Conservation (phyloP, 768 basidiomycete species). For the Rhodotorula toruloides region DNA sequence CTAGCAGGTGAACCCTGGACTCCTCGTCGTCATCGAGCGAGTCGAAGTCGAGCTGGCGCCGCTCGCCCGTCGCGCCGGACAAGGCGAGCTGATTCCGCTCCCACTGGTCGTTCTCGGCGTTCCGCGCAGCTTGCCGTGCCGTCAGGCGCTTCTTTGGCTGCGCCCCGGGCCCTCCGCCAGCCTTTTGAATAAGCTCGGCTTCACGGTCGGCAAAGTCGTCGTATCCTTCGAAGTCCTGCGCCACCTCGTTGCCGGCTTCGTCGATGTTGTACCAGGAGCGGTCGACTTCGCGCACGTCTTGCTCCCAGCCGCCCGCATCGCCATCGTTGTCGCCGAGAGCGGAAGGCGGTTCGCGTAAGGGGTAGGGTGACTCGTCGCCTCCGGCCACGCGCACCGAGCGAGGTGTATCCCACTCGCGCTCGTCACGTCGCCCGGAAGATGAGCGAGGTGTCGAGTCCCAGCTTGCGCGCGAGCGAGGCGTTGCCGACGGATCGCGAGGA, state of each 20-base stretch:
- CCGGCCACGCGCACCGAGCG: constrained; percentile 30
- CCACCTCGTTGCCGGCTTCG: constrained; percentile 71
- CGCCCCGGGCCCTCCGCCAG: constrained; percentile 26
- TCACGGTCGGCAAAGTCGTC: constrained; percentile 62
- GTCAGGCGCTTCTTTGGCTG: constrained; percentile 74
- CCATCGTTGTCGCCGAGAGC: constrained; percentile 4
- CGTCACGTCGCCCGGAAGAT: not conserved
- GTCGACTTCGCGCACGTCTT: constrained; percentile 85
- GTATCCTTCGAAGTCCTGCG: constrained; percentile 61
- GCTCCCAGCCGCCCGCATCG: constrained; percentile 79
- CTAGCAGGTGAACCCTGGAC: constrained; percentile 85
- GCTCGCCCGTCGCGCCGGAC: constrained; percentile 82
- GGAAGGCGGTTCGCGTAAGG: constrained; percentile 23
- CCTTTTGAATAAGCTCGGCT: constrained; percentile 45
- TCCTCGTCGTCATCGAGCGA: constrained; percentile 91
- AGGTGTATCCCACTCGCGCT: constrained; percentile 43
- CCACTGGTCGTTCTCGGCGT: constrained; percentile 97
- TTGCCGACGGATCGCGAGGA: constrained; percentile 32
- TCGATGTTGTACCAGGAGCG: constrained; percentile 88
- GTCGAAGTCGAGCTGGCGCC: constrained; percentile 68
- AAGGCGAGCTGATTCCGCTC: constrained; percentile 96
- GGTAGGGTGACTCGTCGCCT: constrained; percentile 40
- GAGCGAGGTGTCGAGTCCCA: constrained; percentile 41
- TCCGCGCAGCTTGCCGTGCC: constrained; percentile 93
- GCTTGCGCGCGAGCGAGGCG: constrained; percentile 27